Evolutionary conservation across 441 rosid genomes (phyloP).

Genomic region (Mallotus repandus): DNA sequence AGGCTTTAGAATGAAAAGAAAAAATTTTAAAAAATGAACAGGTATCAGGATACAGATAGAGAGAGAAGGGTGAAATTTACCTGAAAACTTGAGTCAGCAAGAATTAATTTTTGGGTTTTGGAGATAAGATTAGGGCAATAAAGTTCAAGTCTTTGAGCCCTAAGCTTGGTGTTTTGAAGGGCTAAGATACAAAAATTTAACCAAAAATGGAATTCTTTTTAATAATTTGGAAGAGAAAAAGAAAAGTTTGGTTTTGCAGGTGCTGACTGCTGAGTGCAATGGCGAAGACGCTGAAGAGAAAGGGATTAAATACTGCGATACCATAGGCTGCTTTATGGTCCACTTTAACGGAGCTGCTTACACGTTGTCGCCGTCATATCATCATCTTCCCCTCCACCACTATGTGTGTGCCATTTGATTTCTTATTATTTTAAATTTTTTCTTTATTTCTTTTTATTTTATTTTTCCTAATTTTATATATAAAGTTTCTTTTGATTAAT

Average conservation of each 20-base stretch:
- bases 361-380: slow-evolving; percentile 20
- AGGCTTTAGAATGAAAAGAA: no score
- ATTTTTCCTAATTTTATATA: no score
- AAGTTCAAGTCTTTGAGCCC: neutral
- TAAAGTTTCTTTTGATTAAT: no score
- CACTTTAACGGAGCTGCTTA: neutral
- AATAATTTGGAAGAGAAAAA: no score
- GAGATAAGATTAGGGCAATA: neutral
- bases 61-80: neutral
- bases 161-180: neutral
- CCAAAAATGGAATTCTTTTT: no score
- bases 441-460: no score
- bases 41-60: neutral
- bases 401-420: neutral
- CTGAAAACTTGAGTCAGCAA: neutral
- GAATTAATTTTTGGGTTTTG: neutral
- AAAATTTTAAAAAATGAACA: no score
- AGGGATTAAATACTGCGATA: slow-evolving; percentile 6
- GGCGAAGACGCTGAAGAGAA: neutral
- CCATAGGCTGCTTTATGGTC: neutral
- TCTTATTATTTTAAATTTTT: neutral
- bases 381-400: slow-evolving; percentile 1
- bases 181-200: no score
- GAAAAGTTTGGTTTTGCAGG: neutral
- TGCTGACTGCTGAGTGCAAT: no score